These are phyloP conservation scores for Cladosporium sp. DNA, from an alignment of 2,329 filamentous ascomycete genomes.

Conservation along the genomic window DNA sequence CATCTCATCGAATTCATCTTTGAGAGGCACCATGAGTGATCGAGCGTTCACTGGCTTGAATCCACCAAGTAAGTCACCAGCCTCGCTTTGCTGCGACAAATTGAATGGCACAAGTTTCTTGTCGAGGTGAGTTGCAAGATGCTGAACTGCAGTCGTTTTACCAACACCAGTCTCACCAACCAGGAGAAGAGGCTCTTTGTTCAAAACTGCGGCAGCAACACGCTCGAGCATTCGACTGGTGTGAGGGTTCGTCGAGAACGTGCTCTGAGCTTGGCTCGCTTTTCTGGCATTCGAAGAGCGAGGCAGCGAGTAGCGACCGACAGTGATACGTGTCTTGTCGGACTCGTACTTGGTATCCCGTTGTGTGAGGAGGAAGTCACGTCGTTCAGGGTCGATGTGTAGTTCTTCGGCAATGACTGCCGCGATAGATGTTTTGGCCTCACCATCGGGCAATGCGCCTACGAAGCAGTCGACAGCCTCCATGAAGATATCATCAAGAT, in stretches of 20 bases:
- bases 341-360: constrained; percentile 66
- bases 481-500: constrained; percentile 83
- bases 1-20: constrained; percentile 88
- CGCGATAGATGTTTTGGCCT: constrained; percentile 57
- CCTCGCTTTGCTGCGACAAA: constrained; percentile 95
- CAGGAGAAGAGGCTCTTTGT: constrained; percentile 83
- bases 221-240: constrained; percentile 83
- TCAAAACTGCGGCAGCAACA: constrained; percentile 73
- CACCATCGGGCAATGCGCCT: constrained; percentile 66
- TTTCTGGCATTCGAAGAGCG: constrained; percentile 9
- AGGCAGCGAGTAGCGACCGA: constrained; percentile 29
- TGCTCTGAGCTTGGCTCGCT: constrained; percentile 39
- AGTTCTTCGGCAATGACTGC: constrained; percentile 77
- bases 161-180: constrained; percentile 99
- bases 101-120: constrained; percentile 91
- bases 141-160: constrained; percentile 94
- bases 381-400: constrained; percentile 76
- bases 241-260: constrained; percentile 85
- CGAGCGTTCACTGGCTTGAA: constrained; percentile 94
- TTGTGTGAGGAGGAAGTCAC: constrained; percentile 69
- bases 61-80: constrained; percentile 88
- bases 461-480: constrained; percentile 92
- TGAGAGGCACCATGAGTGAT: constrained; percentile 79
- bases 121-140: constrained; percentile 76
- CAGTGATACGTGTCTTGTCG: constrained; percentile 23